Evolutionary conservation across 1,284 basidiomycete species (phyloP).

Genomic region (Trichosporon sp.): DNA sequence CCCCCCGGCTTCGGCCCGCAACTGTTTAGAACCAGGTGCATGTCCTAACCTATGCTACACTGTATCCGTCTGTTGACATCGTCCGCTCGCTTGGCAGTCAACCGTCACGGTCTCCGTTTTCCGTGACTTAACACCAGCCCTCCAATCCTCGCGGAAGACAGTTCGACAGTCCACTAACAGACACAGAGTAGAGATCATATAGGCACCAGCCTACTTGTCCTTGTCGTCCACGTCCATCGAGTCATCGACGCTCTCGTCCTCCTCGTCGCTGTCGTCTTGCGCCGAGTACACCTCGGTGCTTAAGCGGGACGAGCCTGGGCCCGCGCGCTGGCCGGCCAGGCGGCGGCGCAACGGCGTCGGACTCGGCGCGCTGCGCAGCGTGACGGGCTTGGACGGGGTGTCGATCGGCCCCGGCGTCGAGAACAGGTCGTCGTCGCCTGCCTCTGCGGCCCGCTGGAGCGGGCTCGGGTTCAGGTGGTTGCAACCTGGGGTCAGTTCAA

Average conservation of each 20-base stretch:
- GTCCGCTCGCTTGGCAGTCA: no score
- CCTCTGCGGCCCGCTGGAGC: slow-evolving; percentile 33
- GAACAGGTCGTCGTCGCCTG: not conserved
- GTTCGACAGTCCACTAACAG: no score
- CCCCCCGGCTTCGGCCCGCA: not conserved
- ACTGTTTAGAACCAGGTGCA: not conserved
- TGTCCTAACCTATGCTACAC: not conserved
- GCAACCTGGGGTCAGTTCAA: slow-evolving; percentile 33
- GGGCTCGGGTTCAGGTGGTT: slow-evolving; percentile 54
- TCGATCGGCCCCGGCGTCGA: slow-evolving; percentile 20
- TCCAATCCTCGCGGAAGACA: no score
- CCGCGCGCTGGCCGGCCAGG: slow-evolving; percentile 34
- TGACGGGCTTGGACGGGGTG: slow-evolving; percentile 29
- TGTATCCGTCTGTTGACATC: not conserved
- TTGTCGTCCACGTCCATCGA: slow-evolving; percentile 47
- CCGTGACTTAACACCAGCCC: no score
- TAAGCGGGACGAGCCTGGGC: slow-evolving; percentile 44
- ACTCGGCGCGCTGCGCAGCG: slow-evolving; percentile 15
- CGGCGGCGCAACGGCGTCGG: slow-evolving; percentile 31
- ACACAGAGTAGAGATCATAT: no score
- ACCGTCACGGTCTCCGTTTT: no score
- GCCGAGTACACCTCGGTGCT: slow-evolving; percentile 50
- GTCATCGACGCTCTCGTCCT: slow-evolving; percentile 27
- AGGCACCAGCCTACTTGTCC: slow-evolving; percentile 5
- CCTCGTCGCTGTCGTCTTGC: slow-evolving; percentile 36